These are phyloP conservation scores for Paradendryphiella salina DNA, from an alignment of 2,329 filamentous ascomycete genomes.

Conservation along the genomic window DNA sequence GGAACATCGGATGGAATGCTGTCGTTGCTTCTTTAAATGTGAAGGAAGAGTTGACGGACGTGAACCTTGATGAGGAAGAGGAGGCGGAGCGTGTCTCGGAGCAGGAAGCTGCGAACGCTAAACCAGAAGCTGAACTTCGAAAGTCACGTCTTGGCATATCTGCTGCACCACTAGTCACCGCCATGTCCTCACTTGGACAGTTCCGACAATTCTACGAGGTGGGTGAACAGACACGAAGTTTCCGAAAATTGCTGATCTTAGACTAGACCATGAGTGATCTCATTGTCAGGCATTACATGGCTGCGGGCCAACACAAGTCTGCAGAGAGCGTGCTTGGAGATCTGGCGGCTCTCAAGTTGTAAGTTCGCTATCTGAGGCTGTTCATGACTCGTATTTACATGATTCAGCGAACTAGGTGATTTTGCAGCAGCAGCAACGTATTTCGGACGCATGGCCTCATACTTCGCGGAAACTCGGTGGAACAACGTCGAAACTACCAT, in stretches of 20 bases:
- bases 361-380: constrained; percentile 14
- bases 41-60: constrained; percentile 42
- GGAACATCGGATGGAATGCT: constrained; percentile 73
- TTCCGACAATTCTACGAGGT: constrained; percentile 51
- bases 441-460: constrained; percentile 74
- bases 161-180: constrained; percentile 36
- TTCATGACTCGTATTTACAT: constrained; percentile 10
- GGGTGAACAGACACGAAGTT: not conserved
- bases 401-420: constrained; percentile 63
- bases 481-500: constrained; percentile 77
- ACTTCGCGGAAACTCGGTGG: constrained; percentile 77
- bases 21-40: constrained; percentile 32
- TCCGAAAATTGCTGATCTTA: constrained; percentile 47
- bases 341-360: constrained; percentile 79
- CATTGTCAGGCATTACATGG: constrained; percentile 78
- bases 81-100: constrained; percentile 20
- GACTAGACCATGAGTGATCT: constrained; percentile 82
- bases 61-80: constrained; percentile 40
- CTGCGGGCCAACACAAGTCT: constrained; percentile 76
- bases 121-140: constrained; percentile 3
- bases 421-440: constrained; percentile 73
- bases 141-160: constrained; percentile 36
- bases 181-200: constrained; percentile 42
- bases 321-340: constrained; percentile 80
- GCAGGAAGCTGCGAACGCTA: not conserved